phyloP scores from a whole-genome alignment of 257 asterid genomes.

The Voacanga thouarsii region DNA sequence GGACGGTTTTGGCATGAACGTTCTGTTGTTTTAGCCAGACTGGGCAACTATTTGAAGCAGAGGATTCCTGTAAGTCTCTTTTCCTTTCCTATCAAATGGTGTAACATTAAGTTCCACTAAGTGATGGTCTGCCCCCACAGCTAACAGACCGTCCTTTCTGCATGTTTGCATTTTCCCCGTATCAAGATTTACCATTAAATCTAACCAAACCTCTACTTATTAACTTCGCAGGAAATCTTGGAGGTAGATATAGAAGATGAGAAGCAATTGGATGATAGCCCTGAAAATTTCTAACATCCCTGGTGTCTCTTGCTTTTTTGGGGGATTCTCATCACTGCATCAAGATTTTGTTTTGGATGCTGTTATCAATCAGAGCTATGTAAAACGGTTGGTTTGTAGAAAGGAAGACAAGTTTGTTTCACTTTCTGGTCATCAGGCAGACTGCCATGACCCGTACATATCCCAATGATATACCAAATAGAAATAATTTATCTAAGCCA shows the following conservation, averaged over 20 bases:
- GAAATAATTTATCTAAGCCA: neutral
- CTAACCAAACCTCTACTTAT: neutral
- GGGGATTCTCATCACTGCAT: neutral
- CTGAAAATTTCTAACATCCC: constrained; percentile 53
- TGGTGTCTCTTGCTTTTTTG: neutral
- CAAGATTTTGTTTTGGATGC: neutral
- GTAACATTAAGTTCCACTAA: too few species aligned
- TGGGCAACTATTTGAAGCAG: constrained; percentile 92
- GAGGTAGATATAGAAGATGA: constrained; percentile 95
- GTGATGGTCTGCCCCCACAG: neutral
- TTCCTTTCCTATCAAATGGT: neutral
- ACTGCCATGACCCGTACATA: neutral
- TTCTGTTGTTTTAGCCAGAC: constrained; percentile 63
- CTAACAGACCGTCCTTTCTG: neutral
- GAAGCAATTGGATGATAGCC: constrained; percentile 96
- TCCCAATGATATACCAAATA: neutral
- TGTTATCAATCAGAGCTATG: neutral
- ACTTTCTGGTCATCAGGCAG: neutral
- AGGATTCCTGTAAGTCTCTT: constrained; percentile 68
- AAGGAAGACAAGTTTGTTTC: neutral
- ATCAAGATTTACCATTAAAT: neutral
- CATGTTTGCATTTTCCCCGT: neutral
- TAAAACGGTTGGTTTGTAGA: neutral
- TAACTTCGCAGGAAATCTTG: constrained; percentile 66
- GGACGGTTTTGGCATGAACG: constrained; percentile 91